Conservation (phyloP, 164 flowering plant species). For the grape (Vitis vinifera) region ASM3070453v1 NC_081818.1:6745001-6745500, state of each 20-base stretch:
- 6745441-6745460: conserved; percentile 27
- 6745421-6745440: conserved; percentile 93
- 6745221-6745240: not conserved
- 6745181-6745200: conserved; percentile 99
- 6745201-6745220: not conserved
- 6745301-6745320: conserved; percentile 34
- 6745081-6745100: conserved; percentile 88
- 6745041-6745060: not conserved
- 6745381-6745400: conserved; percentile 80
- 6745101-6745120: conserved; percentile 90
- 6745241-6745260: not conserved
- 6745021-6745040: no score
- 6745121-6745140: conserved; percentile 81
- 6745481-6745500: not conserved
- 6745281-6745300: not conserved
- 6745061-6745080: conserved; percentile 2
- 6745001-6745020: no score
- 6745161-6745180: conserved; percentile 83
- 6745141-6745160: conserved; percentile 93
- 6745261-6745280: conserved; percentile 2
- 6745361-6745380: conserved; percentile 76
- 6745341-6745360: conserved; percentile 51
- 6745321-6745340: conserved; percentile 62
- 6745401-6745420: conserved; percentile 70
- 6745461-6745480: conserved; percentile 2